Evolutionary conservation across 1,139 yeast species (phyloP), one percentile per base, ranked within the genome.

Genomic region (Lodderomyces jiufengensis): DNA sequence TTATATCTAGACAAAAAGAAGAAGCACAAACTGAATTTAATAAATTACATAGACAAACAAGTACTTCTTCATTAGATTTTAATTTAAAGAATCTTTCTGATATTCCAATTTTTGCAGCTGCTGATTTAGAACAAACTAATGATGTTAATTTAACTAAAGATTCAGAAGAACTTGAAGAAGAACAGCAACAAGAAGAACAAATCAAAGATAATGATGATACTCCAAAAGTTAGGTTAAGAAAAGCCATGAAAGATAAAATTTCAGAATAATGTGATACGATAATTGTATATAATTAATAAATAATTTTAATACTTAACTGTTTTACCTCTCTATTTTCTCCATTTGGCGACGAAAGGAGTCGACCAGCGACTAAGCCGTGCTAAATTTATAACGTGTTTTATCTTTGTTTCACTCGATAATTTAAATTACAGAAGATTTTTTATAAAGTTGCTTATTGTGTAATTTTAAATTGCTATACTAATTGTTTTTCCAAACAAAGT

Each of bases 81-180:
- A 34, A 40, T 9, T 29, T 41, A 28, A 44, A 50, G 42, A 55
- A 59, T 40, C 54, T 61, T 39, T 53, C 56, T 2, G 62, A 62
- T 39, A 52, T 63, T 27, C 66, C 66, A 11, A 63, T 64, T 16
- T 63, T 64, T 45, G 61, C 67, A 23, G 49, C 51, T 33, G 48
- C 49, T 10, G 44, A 42, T 27, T 39, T 45, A 36, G 55, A 52
- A 40, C 39, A 34, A 32, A 32, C 37, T 4, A 31, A 25, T 31
- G 43, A 42, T 16, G 27, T 36, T 3, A 28, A 33, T 10, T 18
- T 33, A n/a, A 39, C 33, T 21, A 31, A 39, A 31, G 27, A 39
- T 14, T 18, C 33, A 4, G 43, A 33, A 15, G 46, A 38, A n/a
- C 37, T 33, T 3, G 36, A 29, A 6, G 32, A 25, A 12, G 22